phyloP scores from a whole-genome alignment of 768 basidiomycete genomes.

The Porpolomopsis calyptriformis region DNA sequence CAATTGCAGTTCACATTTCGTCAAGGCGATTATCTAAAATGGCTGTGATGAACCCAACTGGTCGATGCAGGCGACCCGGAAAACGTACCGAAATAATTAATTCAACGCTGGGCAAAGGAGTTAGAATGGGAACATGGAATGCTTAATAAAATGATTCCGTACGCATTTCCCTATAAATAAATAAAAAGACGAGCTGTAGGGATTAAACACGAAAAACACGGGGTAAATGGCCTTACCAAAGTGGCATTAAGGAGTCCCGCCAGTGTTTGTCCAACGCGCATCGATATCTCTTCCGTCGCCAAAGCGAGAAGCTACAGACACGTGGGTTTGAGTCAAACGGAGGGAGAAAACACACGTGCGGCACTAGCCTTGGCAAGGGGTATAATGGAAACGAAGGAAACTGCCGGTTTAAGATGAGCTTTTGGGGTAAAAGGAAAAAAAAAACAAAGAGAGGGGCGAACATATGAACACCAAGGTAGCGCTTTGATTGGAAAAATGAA shows the following conservation, averaged over 20 bases:
- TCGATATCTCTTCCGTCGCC: slow-evolving; percentile 75
- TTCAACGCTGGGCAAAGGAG: slow-evolving; percentile 36
- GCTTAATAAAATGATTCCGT: slow-evolving; percentile 26
- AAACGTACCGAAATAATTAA: slow-evolving; percentile 66
- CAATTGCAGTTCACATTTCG: slow-evolving; percentile 50
- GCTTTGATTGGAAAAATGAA: slow-evolving; percentile 44
- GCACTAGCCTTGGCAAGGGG: slow-evolving; percentile 69
- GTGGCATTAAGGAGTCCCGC: slow-evolving; percentile 83
- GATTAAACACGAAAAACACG: neutral
- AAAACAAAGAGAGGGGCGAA: slow-evolving; percentile 25
- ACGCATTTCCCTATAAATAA: slow-evolving; percentile 38
- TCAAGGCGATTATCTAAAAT: slow-evolving; percentile 36
- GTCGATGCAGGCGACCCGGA: neutral
- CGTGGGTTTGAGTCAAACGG: neutral
- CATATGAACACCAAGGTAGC: slow-evolving; percentile 66
- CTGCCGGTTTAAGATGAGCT: slow-evolving; percentile 24
- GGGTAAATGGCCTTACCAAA: slow-evolving; percentile 34
- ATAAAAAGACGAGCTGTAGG: slow-evolving; percentile 2
- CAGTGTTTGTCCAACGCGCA: slow-evolving; percentile 74
- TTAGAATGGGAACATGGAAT: slow-evolving; percentile 13
- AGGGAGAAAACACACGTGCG: neutral
- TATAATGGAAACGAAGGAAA: slow-evolving; percentile 73
- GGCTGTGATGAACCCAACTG: slow-evolving; percentile 1
- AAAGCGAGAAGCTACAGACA: slow-evolving; percentile 56
- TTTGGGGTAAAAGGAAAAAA: slow-evolving; percentile 1